Evolutionary conservation across 2,329 filamentous ascomycete genomes (phyloP).

Genomic region (Escovopsis sp.): DNA sequence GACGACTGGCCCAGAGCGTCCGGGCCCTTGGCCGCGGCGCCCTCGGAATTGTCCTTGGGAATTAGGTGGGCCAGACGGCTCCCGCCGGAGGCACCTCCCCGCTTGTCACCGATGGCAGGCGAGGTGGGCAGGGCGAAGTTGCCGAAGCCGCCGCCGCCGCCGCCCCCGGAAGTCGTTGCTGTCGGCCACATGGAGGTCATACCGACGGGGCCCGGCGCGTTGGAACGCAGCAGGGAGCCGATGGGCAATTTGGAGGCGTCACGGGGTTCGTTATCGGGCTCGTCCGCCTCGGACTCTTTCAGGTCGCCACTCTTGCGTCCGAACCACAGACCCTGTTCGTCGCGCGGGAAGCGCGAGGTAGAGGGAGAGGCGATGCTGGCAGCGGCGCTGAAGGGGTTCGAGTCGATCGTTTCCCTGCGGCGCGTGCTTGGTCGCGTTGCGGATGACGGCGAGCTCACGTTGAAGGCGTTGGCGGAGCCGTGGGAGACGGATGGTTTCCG

Average conservation of each 20-base stretch:
- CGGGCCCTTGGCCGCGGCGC: constrained; percentile 34
- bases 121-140: constrained; percentile 61
- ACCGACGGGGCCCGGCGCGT: constrained; percentile 26
- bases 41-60: constrained; percentile 61
- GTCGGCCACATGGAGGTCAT: constrained; percentile 30
- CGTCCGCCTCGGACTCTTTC: constrained; percentile 41
- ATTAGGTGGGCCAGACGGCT: constrained; percentile 80
- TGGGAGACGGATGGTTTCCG: constrained; percentile 78
- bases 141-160: constrained; percentile 71
- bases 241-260: constrained; percentile 24
- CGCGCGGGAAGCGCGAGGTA: constrained; percentile 43
- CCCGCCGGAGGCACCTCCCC: constrained; percentile 55
- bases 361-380: constrained; percentile 23
- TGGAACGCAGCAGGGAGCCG: constrained; percentile 37
- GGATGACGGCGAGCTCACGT: constrained; percentile 57
- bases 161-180: constrained; percentile 42
- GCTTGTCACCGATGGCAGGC: constrained; percentile 53
- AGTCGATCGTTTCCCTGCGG: constrained; percentile 67
- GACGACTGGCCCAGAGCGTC: constrained; percentile 26
- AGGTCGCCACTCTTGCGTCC: constrained; percentile 37
- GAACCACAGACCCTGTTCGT: constrained; percentile 47
- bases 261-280: constrained; percentile 27
- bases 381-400: constrained; percentile 45
- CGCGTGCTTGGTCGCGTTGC: constrained; percentile 59
- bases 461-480: constrained; percentile 48